Percentiles rank a stretch among this genome's conserved stretches.
phyloP scores from a whole-genome alignment of 139 green algal genomes.

The Chlorella ohadii region DNA sequence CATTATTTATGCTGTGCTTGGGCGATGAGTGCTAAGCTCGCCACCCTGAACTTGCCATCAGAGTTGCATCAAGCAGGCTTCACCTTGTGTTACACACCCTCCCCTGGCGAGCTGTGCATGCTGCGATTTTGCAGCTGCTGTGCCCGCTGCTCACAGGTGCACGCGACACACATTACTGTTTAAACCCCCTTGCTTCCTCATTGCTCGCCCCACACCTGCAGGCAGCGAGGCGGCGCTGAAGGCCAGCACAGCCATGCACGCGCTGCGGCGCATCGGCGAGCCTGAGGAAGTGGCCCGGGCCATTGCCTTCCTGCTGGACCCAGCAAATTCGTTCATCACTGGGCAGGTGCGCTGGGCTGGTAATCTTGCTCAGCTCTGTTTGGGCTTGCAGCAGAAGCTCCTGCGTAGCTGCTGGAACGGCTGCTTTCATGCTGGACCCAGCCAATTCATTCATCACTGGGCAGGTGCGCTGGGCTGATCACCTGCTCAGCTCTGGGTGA shows the following conservation, averaged over 20 bases:
- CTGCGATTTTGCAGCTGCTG: not conserved
- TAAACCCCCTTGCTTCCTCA: no score
- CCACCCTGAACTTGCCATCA: not conserved
- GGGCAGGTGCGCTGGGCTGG: conserved; percentile 29
- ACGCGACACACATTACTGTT: no score
- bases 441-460: conserved; percentile 76
- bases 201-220: not conserved
- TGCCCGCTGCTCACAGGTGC: not conserved
- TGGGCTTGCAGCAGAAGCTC: no score
- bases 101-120: no score
- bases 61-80: not conserved
- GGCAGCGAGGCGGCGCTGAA: conserved; percentile 63
- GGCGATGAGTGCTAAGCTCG: not conserved
- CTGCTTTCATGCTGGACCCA: conserved; percentile 76
- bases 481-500: no score
- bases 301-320: conserved; percentile 77
- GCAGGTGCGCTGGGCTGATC: not conserved
- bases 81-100: no score
- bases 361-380: no score
- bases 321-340: conserved; percentile 73
- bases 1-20: no score
- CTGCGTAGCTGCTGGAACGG: no score
- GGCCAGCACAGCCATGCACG: conserved; percentile 71
- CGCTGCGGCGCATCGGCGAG: conserved; percentile 79
- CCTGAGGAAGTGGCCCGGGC: conserved; percentile 75